Conservation (phyloP, 345 rosid genomes). For the Arabis hirsuta region DNA sequence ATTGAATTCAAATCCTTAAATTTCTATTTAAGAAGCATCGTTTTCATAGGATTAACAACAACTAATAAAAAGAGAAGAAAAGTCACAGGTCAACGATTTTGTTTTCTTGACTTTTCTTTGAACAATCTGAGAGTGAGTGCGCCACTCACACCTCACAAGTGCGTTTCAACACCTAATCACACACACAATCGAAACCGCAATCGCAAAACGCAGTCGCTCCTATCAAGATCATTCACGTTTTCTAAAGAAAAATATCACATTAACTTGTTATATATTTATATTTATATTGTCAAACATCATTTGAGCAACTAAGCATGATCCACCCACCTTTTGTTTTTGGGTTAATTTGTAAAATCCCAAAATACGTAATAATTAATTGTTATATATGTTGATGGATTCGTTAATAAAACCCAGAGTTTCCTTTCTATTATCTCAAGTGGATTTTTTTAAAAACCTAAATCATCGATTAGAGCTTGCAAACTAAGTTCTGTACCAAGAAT, state of each 20-base stretch:
- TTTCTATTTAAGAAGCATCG: neutral
- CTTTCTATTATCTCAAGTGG: neutral
- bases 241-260: neutral
- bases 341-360: conserved; percentile 1
- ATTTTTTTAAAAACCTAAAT: neutral
- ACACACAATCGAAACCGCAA: neutral
- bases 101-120: conserved; percentile 15
- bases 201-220: conserved; percentile 20
- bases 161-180: conserved; percentile 9
- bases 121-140: conserved; percentile 5
- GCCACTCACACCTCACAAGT: neutral
- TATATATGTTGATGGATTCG: neutral
- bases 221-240: conserved; percentile 27
- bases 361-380: neutral
- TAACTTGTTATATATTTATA: neutral
- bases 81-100: conserved; percentile 24
- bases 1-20: neutral
- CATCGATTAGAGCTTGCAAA: conserved; percentile 33
- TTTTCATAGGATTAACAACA: neutral
- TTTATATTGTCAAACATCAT: neutral
- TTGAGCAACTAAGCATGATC: conserved; percentile 8
- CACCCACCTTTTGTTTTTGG: neutral
- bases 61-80: conserved; percentile 1
- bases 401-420: neutral
- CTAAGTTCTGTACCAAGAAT: conserved; percentile 39